These are phyloP conservation scores for Teratosphaeria epicoccoides DNA, from an alignment of 2,329 filamentous ascomycete species.

Conservation along the genomic window DNA sequence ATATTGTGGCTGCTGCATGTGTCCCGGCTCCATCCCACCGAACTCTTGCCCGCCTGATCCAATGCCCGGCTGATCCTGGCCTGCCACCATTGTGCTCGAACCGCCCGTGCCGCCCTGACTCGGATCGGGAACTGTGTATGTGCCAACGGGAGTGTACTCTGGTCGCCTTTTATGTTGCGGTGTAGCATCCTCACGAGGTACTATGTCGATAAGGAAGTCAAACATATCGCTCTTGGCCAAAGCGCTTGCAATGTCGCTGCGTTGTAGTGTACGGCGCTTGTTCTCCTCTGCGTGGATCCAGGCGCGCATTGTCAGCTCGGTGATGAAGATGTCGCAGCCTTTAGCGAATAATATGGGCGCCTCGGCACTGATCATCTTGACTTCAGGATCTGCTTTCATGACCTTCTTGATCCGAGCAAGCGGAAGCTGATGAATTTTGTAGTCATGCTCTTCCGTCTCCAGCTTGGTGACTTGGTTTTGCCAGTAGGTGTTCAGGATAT, in stretches of 20 bases:
- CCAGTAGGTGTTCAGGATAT: slow-evolving; percentile 98
- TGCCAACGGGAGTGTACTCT: slow-evolving; percentile 29
- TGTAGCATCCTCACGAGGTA: slow-evolving; percentile 85
- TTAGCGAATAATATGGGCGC: slow-evolving; percentile 97
- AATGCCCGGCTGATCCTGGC: slow-evolving; percentile 19
- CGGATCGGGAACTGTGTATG: slow-evolving; percentile 42
- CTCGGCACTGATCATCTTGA: slow-evolving; percentile 99
- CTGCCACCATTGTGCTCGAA: slow-evolving; percentile 22
- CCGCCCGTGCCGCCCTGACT: slow-evolving; percentile 35
- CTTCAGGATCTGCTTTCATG: slow-evolving; percentile 98
- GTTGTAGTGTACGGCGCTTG: slow-evolving; percentile 87
- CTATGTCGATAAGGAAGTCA: slow-evolving; percentile 97
- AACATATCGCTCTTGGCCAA: slow-evolving; percentile 99
- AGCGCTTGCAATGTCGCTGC: slow-evolving; percentile 91
- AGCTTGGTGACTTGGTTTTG: slow-evolving; percentile 95
- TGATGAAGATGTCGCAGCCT: slow-evolving; percentile 96
- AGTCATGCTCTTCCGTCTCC: slow-evolving; percentile 91
- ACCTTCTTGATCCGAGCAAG: slow-evolving; percentile 99
- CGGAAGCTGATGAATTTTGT: slow-evolving; percentile 94
- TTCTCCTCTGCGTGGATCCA: slow-evolving; percentile 99
- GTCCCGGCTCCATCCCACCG: slow-evolving; percentile 23
- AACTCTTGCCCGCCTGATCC: slow-evolving; percentile 20
- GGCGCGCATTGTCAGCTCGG: slow-evolving; percentile 91
- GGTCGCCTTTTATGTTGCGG: slow-evolving; percentile 64
- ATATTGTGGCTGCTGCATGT: slow-evolving; percentile 42